Evolutionary conservation across 2,329 filamentous ascomycete genomes (phyloP).

Genomic region (Thelonectria discophora): DNA sequence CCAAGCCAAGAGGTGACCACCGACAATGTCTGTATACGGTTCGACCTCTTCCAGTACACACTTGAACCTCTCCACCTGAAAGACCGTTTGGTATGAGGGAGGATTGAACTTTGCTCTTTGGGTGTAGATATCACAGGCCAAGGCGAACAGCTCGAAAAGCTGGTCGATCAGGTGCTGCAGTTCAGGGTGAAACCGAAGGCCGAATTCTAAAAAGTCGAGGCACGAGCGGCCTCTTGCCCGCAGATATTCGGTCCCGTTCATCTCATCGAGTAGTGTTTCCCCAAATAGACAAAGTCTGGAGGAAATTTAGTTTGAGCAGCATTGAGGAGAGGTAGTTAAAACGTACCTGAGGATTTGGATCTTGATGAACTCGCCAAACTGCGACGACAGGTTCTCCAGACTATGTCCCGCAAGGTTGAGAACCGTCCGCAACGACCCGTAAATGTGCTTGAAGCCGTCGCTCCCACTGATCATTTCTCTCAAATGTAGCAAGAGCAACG

Average conservation of each 20-base stretch:
- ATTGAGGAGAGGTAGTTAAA: background rate
- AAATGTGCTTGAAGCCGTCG: constrained; percentile 35
- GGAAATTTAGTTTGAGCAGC: background rate
- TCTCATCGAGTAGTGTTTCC: constrained; percentile 34
- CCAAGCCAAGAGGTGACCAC: constrained; percentile 33
- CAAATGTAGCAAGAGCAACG: constrained; percentile 31
- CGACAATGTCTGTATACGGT: constrained; percentile 32
- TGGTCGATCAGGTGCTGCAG: constrained; percentile 28
- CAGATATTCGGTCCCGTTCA: constrained; percentile 34
- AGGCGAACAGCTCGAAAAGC: constrained; percentile 29
- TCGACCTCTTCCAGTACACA: constrained; percentile 30
- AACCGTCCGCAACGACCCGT: constrained; percentile 30
- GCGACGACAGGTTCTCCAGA: constrained; percentile 12
- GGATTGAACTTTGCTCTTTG: constrained; percentile 35
- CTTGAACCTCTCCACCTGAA: constrained; percentile 31
- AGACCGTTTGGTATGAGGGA: constrained; percentile 22
- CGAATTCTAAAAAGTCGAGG: constrained; percentile 35
- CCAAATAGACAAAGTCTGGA: constrained; percentile 33
- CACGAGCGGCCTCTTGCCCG: constrained; percentile 33
- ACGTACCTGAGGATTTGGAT: constrained; percentile 34
- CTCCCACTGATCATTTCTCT: constrained; percentile 38
- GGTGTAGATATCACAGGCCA: constrained; percentile 35
- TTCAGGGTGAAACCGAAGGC: constrained; percentile 34
- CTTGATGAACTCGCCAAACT: constrained; percentile 31
- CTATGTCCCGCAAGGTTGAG: constrained; percentile 27